Evolutionary conservation across 306 rosid genomes (phyloP).

Genomic region (Fragaria vesca): DNA sequence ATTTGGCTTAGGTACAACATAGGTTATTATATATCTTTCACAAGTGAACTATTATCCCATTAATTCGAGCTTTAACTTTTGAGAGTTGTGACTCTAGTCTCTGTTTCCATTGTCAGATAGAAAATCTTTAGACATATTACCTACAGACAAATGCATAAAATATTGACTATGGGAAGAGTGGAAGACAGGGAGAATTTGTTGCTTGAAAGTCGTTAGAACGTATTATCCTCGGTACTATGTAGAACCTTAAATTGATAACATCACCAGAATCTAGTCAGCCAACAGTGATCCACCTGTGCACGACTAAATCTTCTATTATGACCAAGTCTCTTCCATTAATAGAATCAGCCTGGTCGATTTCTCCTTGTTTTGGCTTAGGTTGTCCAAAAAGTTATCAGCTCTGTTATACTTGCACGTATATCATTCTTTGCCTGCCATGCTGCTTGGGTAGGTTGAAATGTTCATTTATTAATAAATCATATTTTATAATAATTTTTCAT

Average conservation of each 20-base stretch:
- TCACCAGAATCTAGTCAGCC: background rate
- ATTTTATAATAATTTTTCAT: conserved; percentile 17
- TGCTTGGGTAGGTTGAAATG: background rate
- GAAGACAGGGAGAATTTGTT: background rate
- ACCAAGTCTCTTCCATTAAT: background rate
- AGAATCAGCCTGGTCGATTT: background rate
- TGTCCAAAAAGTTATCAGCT: background rate
- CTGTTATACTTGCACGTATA: background rate
- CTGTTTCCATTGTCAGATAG: background rate
- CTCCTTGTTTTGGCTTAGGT: background rate
- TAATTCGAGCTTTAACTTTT: background rate
- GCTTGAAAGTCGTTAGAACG: background rate
- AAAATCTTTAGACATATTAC: background rate
- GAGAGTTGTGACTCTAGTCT: background rate
- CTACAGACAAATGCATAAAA: background rate
- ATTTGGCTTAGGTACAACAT: background rate
- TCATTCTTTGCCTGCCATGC: conserved; percentile 18
- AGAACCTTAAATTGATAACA: background rate
- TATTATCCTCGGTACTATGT: background rate
- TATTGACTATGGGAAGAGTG: background rate
- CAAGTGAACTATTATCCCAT: background rate
- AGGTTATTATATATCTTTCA: background rate
- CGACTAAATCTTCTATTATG: background rate
- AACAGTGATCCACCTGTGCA: background rate
- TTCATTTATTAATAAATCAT: conserved; percentile 7